Base-by-base conservation (phyloP, 768 basidiomycete genomes). In the Phaffia tasmanica region DNA sequence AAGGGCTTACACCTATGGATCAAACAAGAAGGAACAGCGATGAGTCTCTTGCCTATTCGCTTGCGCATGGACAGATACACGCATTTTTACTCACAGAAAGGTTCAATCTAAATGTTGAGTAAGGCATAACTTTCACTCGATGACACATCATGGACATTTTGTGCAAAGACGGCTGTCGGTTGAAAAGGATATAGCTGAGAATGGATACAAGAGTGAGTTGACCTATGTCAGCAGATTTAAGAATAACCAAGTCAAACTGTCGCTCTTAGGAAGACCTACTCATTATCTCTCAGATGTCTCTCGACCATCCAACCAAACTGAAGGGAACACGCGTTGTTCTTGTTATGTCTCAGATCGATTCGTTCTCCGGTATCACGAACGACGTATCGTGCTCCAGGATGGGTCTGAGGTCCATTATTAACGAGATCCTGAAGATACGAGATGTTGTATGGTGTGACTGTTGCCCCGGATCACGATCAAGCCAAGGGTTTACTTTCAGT, bases 71-170 rank as follows among this genome's bases (percentile, higher is more conserved):
- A 21, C 27, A 18, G 57, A 19, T 18, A 58, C 27, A 27, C 51
- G 16, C 16, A 58, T 64, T 63, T 71, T 82, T 86, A 79, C 85
- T 89, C 87, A 98, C 95, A 64, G 95, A 98, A 70, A 98, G 85
- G 76, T 98, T 98, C 70, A 98, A 78, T 65, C 95, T 93, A 81
- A 98, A 99, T 64, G 94, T 98, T 25, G 93, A 98, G 78, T 98
- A 97, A 16, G 89, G 88, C 92, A 98, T 95, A 68, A 98, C 79
- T 73, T 88, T 90, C 35, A 98, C 89, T 47, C 93, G 85, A 79
- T 98, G 95, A 77, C 89, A 89, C 95, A 98, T 98, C 95, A 98
- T 98, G 81, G 91, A 94, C 95, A 98, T 98, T 78, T 99, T 99
- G 77, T 99, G 95, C 77, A 98, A 78, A 82, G 86, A 88, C 15